Evolutionary conservation across 768 basidiomycete species (phyloP), one percentile per base, ranked within the genome.

Genomic region (Podaxis sp.): DNA sequence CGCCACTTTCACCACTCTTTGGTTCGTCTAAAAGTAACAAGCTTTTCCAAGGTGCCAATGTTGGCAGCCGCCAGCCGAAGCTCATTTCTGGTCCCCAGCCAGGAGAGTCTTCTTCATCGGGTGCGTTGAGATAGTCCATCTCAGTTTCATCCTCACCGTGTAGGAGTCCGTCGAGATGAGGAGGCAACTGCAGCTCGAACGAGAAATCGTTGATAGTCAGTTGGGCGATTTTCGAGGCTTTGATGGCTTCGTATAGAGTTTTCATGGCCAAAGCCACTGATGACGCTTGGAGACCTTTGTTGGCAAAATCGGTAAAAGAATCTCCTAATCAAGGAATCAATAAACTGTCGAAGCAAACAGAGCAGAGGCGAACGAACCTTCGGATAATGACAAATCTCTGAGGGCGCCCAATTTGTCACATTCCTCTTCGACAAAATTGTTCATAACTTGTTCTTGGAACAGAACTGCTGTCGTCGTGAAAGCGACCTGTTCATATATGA

Each of bases 391-490:
- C 4, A 82, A 81, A 52, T 96, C 95, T 66, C 89, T 88, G 53
- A 95, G 74, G 12, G 84, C 72, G 19, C 86, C 83, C 17, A 98
- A 79, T 12, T 76, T 73, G 60, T 92, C 91, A 36, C 90, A 92
- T 71, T 98, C 90, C 49, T 75, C 74, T 65, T 95, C 93, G 1
- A 99, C 91, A 74, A 91, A 98, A 70, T 91, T 90, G 36, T 87
- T 87, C 57, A 89, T 74, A 3, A 93, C 89, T 75, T 99, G 96
- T 70, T 97, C 90, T 71, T 94, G 92, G 68, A 90, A 96, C 49
- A 98, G 80, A 8, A 96, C 94, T 5, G 96, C 97, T 2, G 96
- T 94, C 65, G 94, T 80, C 2, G 92, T 89, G 76, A 96, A 96
- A 0, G 88, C 90, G 61, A 96, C 83, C 70, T 95, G 94, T 65